phyloP scores from a whole-genome alignment of 225 moss, liverwort and hornwort species.

The Physcomitrellopsis africana region DNA sequence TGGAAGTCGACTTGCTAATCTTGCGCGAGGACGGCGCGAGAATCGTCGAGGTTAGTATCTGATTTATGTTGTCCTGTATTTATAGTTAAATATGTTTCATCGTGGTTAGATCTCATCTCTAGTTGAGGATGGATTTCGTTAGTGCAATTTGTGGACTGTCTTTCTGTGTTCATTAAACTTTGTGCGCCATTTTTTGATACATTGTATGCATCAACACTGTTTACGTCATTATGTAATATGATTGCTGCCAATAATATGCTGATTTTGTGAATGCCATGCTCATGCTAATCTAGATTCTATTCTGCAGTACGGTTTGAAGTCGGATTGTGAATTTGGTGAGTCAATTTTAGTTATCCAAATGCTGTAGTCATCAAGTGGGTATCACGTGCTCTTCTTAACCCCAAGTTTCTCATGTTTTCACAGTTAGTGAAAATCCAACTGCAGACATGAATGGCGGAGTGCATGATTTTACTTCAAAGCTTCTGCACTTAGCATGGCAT shows the following conservation, averaged over 20 bases:
- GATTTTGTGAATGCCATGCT: background rate
- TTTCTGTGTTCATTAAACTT: slow-evolving; percentile 12
- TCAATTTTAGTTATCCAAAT: background rate
- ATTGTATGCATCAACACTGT: background rate
- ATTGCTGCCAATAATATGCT: background rate
- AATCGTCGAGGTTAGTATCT: slow-evolving; percentile 76
- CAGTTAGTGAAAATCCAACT: slow-evolving; percentile 93
- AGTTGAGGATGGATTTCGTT: background rate
- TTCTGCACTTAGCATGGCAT: slow-evolving; percentile 99
- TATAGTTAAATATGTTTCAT: background rate
- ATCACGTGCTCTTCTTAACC: background rate
- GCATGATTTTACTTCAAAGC: slow-evolving; percentile 97
- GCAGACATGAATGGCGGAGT: slow-evolving; percentile 90
- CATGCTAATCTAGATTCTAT: background rate
- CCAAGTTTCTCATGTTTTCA: slow-evolving; percentile 10
- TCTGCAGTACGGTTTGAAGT: background rate
- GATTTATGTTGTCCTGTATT: slow-evolving; percentile 20
- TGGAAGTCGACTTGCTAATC: slow-evolving; percentile 76
- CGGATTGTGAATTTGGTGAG: background rate
- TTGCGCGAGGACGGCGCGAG: slow-evolving; percentile 77
- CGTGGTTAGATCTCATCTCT: slow-evolving; percentile 21
- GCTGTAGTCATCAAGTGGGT: background rate
- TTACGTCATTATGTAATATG: background rate
- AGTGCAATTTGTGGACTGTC: background rate
- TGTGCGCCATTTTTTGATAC: background rate